Evolutionary conservation across 2,329 filamentous ascomycete species (phyloP).

Genomic region (Fusarium neocosmosporiellum): DNA sequence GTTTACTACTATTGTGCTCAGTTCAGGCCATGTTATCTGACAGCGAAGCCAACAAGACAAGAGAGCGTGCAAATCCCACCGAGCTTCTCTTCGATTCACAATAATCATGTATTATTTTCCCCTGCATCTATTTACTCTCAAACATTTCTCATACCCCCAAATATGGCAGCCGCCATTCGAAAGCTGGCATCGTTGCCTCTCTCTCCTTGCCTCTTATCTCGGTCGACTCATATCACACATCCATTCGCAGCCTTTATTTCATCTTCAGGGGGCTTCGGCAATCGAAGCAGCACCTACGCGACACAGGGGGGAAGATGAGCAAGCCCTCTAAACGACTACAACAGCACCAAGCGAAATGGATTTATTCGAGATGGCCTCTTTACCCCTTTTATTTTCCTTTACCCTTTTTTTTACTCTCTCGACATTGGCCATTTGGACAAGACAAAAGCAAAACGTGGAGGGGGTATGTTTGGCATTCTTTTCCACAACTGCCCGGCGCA

Average conservation of each 20-base stretch:
- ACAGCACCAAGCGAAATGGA: not conserved
- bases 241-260: constrained; percentile 10
- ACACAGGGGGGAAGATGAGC: constrained; percentile 7
- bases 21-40: constrained; percentile 3
- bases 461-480: constrained; percentile 25
- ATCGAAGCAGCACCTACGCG: constrained; percentile 11
- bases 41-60: constrained; percentile 7
- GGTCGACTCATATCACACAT: constrained; percentile 10
- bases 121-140: constrained; percentile 23
- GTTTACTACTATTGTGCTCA: not conserved
- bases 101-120: constrained; percentile 37
- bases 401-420: not conserved
- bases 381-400: constrained; percentile 2
- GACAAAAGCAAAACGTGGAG: constrained; percentile 28
- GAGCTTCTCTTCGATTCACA: constrained; percentile 21
- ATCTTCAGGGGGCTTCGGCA: not conserved
- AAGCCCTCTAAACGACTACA: constrained; percentile 3
- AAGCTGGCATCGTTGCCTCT: constrained; percentile 31
- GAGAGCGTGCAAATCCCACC: not conserved
- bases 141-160: constrained; percentile 17
- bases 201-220: constrained; percentile 17
- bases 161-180: constrained; percentile 6
- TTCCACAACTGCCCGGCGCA: constrained; percentile 25
- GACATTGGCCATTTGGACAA: constrained; percentile 30
- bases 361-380: not conserved